Evolutionary conservation across 1,284 basidiomycete species (phyloP).

Genomic region (Austroboletus niveus): DNA sequence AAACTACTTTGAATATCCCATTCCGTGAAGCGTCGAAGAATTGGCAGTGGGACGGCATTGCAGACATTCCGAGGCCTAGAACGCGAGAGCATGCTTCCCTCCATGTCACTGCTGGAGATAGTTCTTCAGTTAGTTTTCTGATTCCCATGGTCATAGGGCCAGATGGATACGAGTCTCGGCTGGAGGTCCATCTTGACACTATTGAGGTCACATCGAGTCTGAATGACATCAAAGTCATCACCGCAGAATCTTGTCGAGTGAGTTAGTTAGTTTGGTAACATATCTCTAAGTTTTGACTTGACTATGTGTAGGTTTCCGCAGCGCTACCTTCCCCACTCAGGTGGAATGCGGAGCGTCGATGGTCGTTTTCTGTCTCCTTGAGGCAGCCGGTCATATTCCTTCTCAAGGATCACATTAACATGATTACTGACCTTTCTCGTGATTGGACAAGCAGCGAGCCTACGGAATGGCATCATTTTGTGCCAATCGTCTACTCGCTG

Average conservation of each 20-base stretch:
- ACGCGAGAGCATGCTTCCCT: constrained; percentile 70
- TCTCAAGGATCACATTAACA: constrained; percentile 88
- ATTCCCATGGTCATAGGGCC: constrained; percentile 76
- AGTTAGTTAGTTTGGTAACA: constrained; percentile 38
- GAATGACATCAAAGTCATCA: constrained; percentile 78
- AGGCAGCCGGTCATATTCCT: constrained; percentile 73
- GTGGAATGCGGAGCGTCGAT: constrained; percentile 73
- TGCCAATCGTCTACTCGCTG: constrained; percentile 78
- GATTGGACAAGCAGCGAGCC: constrained; percentile 87
- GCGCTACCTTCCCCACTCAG: constrained; percentile 62
- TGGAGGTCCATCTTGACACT: constrained; percentile 83
- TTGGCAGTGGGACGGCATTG: constrained; percentile 79
- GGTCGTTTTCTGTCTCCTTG: constrained; percentile 72
- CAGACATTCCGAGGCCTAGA: constrained; percentile 47
- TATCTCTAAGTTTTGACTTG: constrained; percentile 1
- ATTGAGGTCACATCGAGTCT: constrained; percentile 79
- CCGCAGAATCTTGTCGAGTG: constrained; percentile 74
- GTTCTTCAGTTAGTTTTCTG: constrained; percentile 80
- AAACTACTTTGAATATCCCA: constrained; percentile 76
- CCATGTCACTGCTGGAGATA: constrained; percentile 72
- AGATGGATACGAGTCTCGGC: constrained; percentile 72
- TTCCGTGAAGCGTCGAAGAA: constrained; percentile 89
- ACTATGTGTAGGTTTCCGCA: constrained; percentile 50
- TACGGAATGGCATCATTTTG: constrained; percentile 75
- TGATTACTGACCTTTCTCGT: constrained; percentile 84